Evolutionary conservation across 106 monocot genomes (phyloP), one percentile per base, ranked within the genome.

Genomic region (Phalaenopsis aphrodite): DNA sequence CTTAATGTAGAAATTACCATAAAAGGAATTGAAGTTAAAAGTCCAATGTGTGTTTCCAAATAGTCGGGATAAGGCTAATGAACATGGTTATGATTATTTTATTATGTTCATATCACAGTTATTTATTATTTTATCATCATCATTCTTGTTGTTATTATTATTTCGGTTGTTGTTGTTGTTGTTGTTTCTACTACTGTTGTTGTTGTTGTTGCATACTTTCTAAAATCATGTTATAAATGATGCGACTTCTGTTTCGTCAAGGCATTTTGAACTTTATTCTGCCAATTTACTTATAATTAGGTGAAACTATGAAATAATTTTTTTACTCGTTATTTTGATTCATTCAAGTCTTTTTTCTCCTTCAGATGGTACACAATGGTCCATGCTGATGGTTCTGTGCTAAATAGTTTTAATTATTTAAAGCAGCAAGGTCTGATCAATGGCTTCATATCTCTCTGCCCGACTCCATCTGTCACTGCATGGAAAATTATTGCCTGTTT

Each of bases 331-430:
- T 4, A 38, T 69, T 69, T 1, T 69, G 64, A 21, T 39, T 74
- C 18, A 19, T 42, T 43, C 1, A 18, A 42, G 41, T 19, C 12
- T 6, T 74, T 17, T 38, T 61, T 12, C 21, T 11, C 1, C 0
- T 82, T 75, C 88, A 98, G 98, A 85, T 98, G 98, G 98, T 98
- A 98, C 78, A 89, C 98, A 24, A 92, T 98, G 98, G 98, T 94
- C 81, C 94, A 98, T 85, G 92, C 92, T 73, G 98, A 98, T 84
- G 98, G 98, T 37, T 98, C 98, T 47, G 81, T 94, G 24, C 42
- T 87, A 75, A 85, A 86, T 72, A 89, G 94, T 5, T 89, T 76
- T 49, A 90, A 86, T 57, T 87, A 91, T 75, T 78, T 98, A 21
- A 89, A 82, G 84, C 69, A 91, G 57, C 72, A 92, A 78, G 94